Base-by-base conservation (phyloP, 768 basidiomycete genomes). In the Lactarius sanguifluus region DNA sequence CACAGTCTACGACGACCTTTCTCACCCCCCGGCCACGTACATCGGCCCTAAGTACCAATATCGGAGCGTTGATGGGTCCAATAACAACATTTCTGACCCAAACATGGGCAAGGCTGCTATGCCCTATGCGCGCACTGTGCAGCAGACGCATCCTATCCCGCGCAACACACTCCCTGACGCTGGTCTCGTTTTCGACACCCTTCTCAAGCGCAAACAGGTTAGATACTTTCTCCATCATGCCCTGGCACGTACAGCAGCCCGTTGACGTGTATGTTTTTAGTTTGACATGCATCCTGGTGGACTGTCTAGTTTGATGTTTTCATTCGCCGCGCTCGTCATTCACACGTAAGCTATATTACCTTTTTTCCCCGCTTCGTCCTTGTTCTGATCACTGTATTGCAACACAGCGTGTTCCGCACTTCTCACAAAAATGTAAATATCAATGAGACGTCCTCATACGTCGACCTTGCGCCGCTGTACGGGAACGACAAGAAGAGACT, bases 391-490 rank as follows among this genome's bases (percentile, higher is more conserved):
- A 50, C 25, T 5, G 15, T 4, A 32, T 71, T 68, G 32, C 69
- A 59, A 71, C 13, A 15, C 6, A 92, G 90, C 56, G 86, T 92
- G 62, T 96, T 96, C 84, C 90, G 91, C 52, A 94, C 93, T 0
- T 85, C 86, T 13, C 89, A 90, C 74, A 75, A 72, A 12, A 79
- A 90, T 59, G 79, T 81, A 18, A 82, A 81, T 71, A 86, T 91
- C 71, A 96, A 96, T 76, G 84, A 92, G 74, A 94, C 94, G 2
- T 91, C 90, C 0, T 89, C 90, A 16, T 96, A 96, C 72, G 86
- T 94, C 60, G 94, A 96, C 72, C 82, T 96, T 2, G 85, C 87
- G 3, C 91, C 91, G 3, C 77, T 96, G 30, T 96, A 96, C 72
- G 94, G 94, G 0, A 84, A 89, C 65, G 84, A 86, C 69, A 83